phyloP scores from a whole-genome alignment of 2,329 filamentous ascomycete genomes.

The Cladophialophora psammophila region DNA sequence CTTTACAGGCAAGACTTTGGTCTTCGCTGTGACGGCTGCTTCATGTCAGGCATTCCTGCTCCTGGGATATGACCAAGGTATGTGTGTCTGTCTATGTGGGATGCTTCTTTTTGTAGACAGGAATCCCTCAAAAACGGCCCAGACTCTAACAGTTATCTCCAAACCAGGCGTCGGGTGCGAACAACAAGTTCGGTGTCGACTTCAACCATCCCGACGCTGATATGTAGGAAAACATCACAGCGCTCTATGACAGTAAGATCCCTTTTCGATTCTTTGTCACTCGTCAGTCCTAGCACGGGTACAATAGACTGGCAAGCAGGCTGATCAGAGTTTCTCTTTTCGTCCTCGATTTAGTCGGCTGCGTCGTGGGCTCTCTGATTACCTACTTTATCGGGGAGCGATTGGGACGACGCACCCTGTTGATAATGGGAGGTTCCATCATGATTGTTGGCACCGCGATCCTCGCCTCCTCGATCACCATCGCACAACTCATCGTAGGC shows the following conservation, averaged over 20 bases:
- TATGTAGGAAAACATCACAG: constrained; percentile 8
- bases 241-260: constrained; percentile 8
- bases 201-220: constrained; percentile 12
- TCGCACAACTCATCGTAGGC: constrained; percentile 41
- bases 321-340: too few relatives aligned
- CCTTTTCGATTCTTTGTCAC: too few relatives aligned
- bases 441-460: constrained; percentile 40
- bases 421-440: constrained; percentile 13
- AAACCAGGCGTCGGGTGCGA: neutral
- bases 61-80: constrained; percentile 11
- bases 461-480: constrained; percentile 36
- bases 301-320: too few relatives aligned
- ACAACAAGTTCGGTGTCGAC: constrained; percentile 7
- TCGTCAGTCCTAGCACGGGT: too few relatives aligned
- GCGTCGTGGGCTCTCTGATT: neutral
- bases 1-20: constrained; percentile 10
- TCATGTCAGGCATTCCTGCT: constrained; percentile 8
- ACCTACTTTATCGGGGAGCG: too few relatives aligned
- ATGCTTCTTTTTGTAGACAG: too few relatives aligned
- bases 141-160: neutral
- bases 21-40: constrained; percentile 8
- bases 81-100: neutral
- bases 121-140: too few relatives aligned
- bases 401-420: constrained; percentile 23
- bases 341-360: too few relatives aligned